A percentile compares a stretch with the other conserved stretches of the same genome.
Conservation (phyloP, 257 asterid species). For the Solanum tarapatanum region DNA sequence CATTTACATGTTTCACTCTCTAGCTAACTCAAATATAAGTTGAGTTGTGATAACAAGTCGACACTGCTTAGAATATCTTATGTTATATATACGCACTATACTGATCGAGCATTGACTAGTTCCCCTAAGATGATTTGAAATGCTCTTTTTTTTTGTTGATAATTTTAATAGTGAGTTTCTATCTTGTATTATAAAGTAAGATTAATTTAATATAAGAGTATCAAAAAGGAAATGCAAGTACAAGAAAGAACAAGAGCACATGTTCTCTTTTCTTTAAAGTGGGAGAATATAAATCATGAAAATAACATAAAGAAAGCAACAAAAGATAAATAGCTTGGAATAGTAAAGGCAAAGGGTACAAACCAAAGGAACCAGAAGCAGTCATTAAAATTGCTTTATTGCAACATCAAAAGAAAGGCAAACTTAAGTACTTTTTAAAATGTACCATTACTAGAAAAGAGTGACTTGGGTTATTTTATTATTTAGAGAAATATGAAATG, state of each 20-base stretch:
- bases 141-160: neutral
- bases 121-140: constrained; percentile 7
- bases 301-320: neutral
- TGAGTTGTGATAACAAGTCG: neutral
- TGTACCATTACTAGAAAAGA: constrained; percentile 22
- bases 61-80: neutral
- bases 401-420: constrained; percentile 28
- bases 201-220: neutral
- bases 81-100: too few species aligned
- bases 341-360: constrained; percentile 14
- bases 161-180: neutral
- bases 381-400: constrained; percentile 20
- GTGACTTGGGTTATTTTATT: constrained; percentile 6
- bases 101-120: neutral
- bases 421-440: constrained; percentile 10
- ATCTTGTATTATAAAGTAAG: constrained; percentile 11
- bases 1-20: neutral
- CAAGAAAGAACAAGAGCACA: constrained; percentile 25
- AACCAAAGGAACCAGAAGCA: constrained; percentile 4
- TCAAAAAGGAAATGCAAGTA: constrained; percentile 22
- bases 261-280: constrained; percentile 15
- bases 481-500: neutral
- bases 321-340: neutral
- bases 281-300: constrained; percentile 18
- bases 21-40: neutral